Evolutionary conservation across 1,139 yeast genomes (phyloP), one percentile per base, ranked within the genome.

Genomic region (Yamadazyma friedrichii): DNA sequence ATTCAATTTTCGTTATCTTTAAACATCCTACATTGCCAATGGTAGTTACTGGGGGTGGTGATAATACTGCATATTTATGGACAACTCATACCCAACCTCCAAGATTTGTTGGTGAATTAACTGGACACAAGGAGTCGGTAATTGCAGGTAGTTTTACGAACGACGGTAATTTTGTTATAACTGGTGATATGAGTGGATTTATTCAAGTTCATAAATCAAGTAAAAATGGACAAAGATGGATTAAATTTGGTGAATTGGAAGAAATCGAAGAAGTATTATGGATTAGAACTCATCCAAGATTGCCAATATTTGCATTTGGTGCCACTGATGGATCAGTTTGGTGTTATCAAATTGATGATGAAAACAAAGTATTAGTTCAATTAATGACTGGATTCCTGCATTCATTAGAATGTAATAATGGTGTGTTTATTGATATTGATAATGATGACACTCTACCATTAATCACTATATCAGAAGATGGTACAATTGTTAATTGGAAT

Each of bases 181-280:
- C 97, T 6, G 98, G 93, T 36, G 98, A 94, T 61, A 93, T 93
- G 99, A 82, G 81, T 40, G 98, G 98, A 42, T 80, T 80, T 51
- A 71, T 93, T 30, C 75, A 88, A 51, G 82, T 89, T 11, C 88
- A 85, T 68, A 78, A 80, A 56, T 67, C 89, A 2, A 64, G 74
- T 33, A 82, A 83, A 56, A 82, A 84, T 33, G 96, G 95, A 26
- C 88, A 88, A 59, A 76, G 79, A 48, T 91, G 98, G 98, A 76
- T 70, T 50, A 70, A 76, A 55, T 72, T 79, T 46, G 84, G 81
- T 32, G 81, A 84, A 49, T 67, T 88, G 47, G 91, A 87, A 56
- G 97, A 89, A 62, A 94, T 88, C 28, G 95, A 87, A 53, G 99
- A 72, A 53, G 68, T 71, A 2, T 63, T 70, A 41, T 91, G 96